Base-by-base conservation (phyloP, 2,329 filamentous ascomycete genomes). In the Capronia coronata region DNA sequence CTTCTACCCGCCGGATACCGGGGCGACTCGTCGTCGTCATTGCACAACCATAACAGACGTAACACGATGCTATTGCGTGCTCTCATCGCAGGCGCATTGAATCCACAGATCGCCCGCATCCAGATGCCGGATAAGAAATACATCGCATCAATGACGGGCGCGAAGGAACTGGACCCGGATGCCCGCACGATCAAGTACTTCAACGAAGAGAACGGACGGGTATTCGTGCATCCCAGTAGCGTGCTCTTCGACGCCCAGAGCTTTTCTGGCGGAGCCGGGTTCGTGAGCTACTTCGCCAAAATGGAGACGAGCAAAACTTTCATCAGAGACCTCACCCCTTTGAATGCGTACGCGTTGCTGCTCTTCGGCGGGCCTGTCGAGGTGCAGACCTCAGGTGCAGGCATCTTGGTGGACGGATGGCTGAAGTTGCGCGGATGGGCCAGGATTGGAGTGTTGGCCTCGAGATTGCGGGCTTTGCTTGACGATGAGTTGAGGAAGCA, bases 41-140 rank as follows among this genome's bases (percentile, higher is more conserved):
- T n/a, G 61, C 37, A 52, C 39, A 55, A 59, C 30, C 45, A 39
- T 16, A 30, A 49, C n/a, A 51, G 37, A 39, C 29, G 51, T 30
- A 64, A 64, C 45, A 46, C 48, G 7, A 67, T 75, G 11, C 75
- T 89, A 21, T 71, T 88, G 16, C 80, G 84, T 18, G 84, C 84
- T 1, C 70, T 89, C 19, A 78, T 87, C 21, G 84, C 84, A 2
- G 83, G 83, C 2, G 82, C 85, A 2, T 87, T 88, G 65, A 79
- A 81, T 23, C 93, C 93, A 0, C 91, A 97, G 68, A 82, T 96
- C 57, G 89, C 89, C 11, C 82, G 90, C 46, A 95, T 98, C 64
- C 84, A 89, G 57, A 87, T 96, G 59, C 93, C 93, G 0, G 88
- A 95, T 69, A 94, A 94, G 73, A 97, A 96, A 67, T 98, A 94